These are phyloP conservation scores for Lojkania enalia DNA, from an alignment of 2,329 filamentous ascomycete species.

Conservation along the genomic window DNA sequence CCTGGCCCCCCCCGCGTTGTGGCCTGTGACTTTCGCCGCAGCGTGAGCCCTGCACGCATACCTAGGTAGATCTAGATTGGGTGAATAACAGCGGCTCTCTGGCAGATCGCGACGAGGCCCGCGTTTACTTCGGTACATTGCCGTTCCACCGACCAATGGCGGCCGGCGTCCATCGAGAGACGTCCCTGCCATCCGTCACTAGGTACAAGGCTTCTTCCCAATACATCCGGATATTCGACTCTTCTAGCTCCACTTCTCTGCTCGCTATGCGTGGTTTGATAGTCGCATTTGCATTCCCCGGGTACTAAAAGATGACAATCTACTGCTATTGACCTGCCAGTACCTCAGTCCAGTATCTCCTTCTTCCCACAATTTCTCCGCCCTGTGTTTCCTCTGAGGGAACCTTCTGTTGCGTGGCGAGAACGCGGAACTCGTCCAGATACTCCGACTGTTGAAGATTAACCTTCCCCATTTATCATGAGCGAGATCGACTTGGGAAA, in stretches of 20 bases:
- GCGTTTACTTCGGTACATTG: constrained; percentile 39
- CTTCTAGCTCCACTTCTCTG: constrained; percentile 25
- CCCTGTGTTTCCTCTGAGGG: constrained; percentile 11
- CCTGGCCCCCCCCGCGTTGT: constrained; percentile 16
- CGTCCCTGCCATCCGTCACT: constrained; percentile 37
- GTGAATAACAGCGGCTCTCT: constrained; percentile 29
- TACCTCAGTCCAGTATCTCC: constrained; percentile 17
- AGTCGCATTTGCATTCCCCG: constrained; percentile 21
- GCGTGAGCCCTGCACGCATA: constrained; percentile 23
- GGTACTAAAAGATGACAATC: constrained; percentile 45
- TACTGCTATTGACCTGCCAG: constrained; percentile 28
- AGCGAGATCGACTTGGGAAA: constrained; percentile 33
- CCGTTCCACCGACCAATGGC: constrained; percentile 37
- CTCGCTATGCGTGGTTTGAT: constrained; percentile 32
- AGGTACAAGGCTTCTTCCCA: constrained; percentile 42
- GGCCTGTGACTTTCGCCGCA: constrained; percentile 31
- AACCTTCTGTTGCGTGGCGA: constrained; percentile 22
- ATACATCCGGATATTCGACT: constrained; percentile 44
- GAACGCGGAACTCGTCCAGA: constrained; percentile 33
- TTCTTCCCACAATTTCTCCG: constrained; percentile 16
- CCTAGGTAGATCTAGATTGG: constrained; percentile 41
- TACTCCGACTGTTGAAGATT: constrained; percentile 25
- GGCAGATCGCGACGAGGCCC: constrained; percentile 27
- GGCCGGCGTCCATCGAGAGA: constrained; percentile 30
- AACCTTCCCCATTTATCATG: constrained; percentile 33